Evolutionary conservation across 2,329 filamentous ascomycete species (phyloP).

Genomic region (Trichoderma sp.): DNA sequence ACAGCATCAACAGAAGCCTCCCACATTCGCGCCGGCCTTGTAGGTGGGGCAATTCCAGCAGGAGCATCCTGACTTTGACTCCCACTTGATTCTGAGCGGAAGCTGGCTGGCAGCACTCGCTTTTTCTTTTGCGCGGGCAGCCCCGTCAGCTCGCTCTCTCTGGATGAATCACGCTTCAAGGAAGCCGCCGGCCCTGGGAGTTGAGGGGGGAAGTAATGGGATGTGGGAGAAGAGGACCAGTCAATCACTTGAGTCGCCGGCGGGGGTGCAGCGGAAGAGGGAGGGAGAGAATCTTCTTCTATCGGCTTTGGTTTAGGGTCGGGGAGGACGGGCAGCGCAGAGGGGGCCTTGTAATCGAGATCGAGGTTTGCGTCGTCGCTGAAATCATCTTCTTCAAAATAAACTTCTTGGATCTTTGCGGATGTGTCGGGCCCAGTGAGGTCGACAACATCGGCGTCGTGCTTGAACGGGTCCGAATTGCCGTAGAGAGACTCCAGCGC

Average conservation of each 20-base stretch:
- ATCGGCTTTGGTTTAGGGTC: slow-evolving; percentile 25
- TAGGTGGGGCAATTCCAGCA: slow-evolving; percentile 28
- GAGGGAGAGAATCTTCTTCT: slow-evolving; percentile 28
- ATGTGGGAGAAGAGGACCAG: slow-evolving; percentile 68
- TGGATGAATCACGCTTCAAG: slow-evolving; percentile 44
- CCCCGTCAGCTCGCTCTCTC: slow-evolving; percentile 29
- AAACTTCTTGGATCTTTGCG: slow-evolving; percentile 38
- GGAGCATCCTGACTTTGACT: slow-evolving; percentile 12
- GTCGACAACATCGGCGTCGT: slow-evolving; percentile 32
- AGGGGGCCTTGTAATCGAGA: slow-evolving; percentile 61
- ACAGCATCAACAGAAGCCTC: slow-evolving; percentile 70
- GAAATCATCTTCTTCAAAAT: slow-evolving; percentile 78
- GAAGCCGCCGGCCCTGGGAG: slow-evolving; percentile 24
- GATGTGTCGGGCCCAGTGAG: slow-evolving; percentile 32
- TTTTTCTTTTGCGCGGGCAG: slow-evolving; percentile 39
- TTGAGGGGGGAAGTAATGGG: slow-evolving; percentile 45
- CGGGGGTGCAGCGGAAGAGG: slow-evolving; percentile 26
- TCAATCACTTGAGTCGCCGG: slow-evolving; percentile 45
- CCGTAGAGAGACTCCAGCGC: slow-evolving; percentile 43
- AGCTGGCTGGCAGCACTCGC: slow-evolving; percentile 55
- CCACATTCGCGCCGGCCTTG: slow-evolving; percentile 52
- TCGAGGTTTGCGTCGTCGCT: slow-evolving; percentile 79
- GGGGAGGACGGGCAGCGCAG: slow-evolving; percentile 43
- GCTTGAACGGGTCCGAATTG: slow-evolving; percentile 47
- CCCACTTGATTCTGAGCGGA: slow-evolving; percentile 36